Percentiles rank a stretch among this genome's conserved stretches.
phyloP scores from a whole-genome alignment of 805 yeast genomes.

The Jamesozyma rosinii region DNA sequence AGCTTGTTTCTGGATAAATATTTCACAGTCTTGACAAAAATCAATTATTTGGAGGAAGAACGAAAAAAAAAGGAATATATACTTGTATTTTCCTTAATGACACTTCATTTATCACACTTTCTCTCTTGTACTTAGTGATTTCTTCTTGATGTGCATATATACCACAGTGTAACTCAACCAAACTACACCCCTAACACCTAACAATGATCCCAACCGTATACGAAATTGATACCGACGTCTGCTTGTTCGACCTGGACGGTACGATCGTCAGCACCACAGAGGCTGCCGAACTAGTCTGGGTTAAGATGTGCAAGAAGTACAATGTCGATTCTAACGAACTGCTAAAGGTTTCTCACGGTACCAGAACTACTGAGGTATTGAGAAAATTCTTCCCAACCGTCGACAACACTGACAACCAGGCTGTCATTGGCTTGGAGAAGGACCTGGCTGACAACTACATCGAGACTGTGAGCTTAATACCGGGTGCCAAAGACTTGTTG shows the following conservation, averaged over 20 bases:
- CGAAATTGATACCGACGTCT: constrained; percentile 9
- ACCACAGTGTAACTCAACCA: too few relatives aligned
- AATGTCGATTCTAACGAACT: constrained; percentile 55
- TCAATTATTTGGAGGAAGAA: too few relatives aligned
- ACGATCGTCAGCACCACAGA: constrained; percentile 68
- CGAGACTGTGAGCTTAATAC: constrained; percentile 55
- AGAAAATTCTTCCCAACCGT: constrained; percentile 58
- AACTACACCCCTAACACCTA: too few relatives aligned
- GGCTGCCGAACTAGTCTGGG: constrained; percentile 72
- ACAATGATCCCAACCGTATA: background rate
- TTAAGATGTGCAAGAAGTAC: constrained; percentile 44
- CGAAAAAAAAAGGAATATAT: too few relatives aligned
- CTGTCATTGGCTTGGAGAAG: constrained; percentile 49
- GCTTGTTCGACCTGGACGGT: constrained; percentile 72
- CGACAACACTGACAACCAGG: constrained; percentile 44
- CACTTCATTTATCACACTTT: too few relatives aligned
- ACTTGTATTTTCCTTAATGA: too few relatives aligned
- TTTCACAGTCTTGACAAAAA: too few relatives aligned
- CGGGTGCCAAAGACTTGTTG: constrained; percentile 58
- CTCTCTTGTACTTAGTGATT: too few relatives aligned
- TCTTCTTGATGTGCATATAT: too few relatives aligned
- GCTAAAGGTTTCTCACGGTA: constrained; percentile 63
- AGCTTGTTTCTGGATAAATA: too few relatives aligned
- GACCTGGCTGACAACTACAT: constrained; percentile 57
- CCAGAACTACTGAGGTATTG: constrained; percentile 63